These are phyloP conservation scores for Nicotiana obtusifolia DNA, from an alignment of 257 asterid species.

Conservation along the genomic window DNA sequence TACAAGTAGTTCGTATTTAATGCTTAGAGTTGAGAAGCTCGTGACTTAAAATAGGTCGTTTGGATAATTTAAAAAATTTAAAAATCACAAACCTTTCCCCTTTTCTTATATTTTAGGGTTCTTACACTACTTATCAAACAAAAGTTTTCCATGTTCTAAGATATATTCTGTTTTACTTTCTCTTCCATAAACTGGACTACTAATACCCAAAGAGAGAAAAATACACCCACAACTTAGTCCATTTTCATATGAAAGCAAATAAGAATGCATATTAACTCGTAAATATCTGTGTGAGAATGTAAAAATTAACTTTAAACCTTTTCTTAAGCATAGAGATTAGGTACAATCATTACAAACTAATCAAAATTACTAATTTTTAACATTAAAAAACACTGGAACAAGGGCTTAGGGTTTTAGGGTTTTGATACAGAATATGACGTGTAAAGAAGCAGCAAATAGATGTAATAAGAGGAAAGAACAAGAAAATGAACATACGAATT, in stretches of 20 bases:
- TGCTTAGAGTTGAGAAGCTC: background rate
- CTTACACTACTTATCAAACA: background rate
- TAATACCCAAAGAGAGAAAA: background rate
- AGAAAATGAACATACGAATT: background rate
- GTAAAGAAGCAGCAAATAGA: background rate
- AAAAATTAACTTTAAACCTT: background rate
- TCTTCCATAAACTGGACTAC: background rate
- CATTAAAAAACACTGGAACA: background rate
- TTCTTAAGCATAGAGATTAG: background rate
- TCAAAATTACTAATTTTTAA: background rate
- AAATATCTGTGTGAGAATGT: background rate
- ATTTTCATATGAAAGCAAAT: background rate
- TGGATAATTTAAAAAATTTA: background rate
- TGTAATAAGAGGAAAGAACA: background rate
- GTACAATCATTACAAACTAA: background rate
- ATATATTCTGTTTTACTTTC: background rate
- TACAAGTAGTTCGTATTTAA: background rate
- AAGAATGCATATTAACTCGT: background rate
- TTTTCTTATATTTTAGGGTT: background rate
- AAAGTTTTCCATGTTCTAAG: background rate
- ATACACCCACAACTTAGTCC: background rate
- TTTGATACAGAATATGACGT: background rate
- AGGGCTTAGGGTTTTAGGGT: background rate
- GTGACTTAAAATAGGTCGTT: background rate
- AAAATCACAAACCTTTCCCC: background rate